Evolutionary conservation across 1,284 basidiomycete genomes (phyloP), one percentile per base, ranked within the genome.

Genomic region (Veloboletus limbatus): DNA sequence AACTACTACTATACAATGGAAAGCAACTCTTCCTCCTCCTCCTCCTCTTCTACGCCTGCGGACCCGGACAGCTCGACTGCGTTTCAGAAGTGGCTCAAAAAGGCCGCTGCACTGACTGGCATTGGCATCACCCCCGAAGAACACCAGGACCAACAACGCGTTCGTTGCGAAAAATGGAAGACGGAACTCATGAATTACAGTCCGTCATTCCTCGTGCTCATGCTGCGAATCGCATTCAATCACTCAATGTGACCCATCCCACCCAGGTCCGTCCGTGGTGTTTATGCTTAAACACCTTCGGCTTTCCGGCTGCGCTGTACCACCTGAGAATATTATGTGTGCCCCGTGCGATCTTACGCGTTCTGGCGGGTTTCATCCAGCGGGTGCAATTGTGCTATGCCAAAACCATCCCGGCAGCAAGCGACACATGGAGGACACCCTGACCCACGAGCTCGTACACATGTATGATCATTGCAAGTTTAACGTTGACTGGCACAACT

Each of bases 381-480:
- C 79, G 13, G 92, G 92, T 20, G 79, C 77, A 2, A 80, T 96
- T 22, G 66, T 91, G 4, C 73, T 97, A 6, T 97, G 94, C 63
- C 83, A 92, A 54, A 88, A 92, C 35, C 78, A 84, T 39, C 88
- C 92, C 57, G 80, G 84, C 64, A 82, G 76, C 67, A 88, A 92
- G 64, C 77, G 78, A 34, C 92, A 97, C 58, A 86, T 96, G 82
- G 92, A 98, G 67, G 83, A 93, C 63, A 97, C 94, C 13, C 72
- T 98, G 25, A 80, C 91, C 14, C 96, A 99, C 61, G 96, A 99
- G 63, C 81, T 98, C 47, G 73, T 98, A n/a, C 96, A 98, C 67
- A 86, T 94, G 76, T 98, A 88, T 63, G 96, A 98, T 65, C 90
- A 97, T 55, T 91, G 90, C 66, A 84, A 86, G 63, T 98, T 98